phyloP scores from a whole-genome alignment of 352 stramenopile genomes.

The Globisporangium heterothallicum region DNA sequence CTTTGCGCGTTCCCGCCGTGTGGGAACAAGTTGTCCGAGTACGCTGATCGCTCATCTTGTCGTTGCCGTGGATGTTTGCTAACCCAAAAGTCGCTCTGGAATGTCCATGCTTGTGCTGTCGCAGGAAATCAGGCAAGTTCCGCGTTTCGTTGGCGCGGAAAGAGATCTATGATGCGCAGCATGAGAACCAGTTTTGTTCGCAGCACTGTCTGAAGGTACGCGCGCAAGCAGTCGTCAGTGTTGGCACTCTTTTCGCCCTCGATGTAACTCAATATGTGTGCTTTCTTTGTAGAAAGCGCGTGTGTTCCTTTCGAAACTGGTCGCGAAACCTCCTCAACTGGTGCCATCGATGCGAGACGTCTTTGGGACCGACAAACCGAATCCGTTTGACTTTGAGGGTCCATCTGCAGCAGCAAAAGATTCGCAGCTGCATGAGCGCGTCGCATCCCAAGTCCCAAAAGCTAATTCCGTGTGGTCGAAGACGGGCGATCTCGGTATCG shows the following conservation, averaged over 20 bases:
- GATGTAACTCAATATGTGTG: no score
- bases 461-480: slow-evolving; percentile 71
- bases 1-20: slow-evolving; percentile 76
- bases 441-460: slow-evolving; percentile 19
- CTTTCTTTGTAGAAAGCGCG: slow-evolving; percentile 54
- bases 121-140: slow-evolving; percentile 58
- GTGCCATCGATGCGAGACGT: slow-evolving; percentile 71
- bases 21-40: slow-evolving; percentile 44
- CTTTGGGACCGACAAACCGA: slow-evolving; percentile 74
- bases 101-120: not conserved
- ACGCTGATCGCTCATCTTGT: not conserved
- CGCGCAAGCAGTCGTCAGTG: no score
- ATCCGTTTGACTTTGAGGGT: slow-evolving; percentile 58
- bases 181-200: slow-evolving; percentile 82
- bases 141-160: slow-evolving; percentile 66
- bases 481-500: slow-evolving; percentile 56
- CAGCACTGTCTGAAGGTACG: slow-evolving; percentile 58
- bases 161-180: slow-evolving; percentile 76
- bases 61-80: slow-evolving; percentile 5
- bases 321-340: slow-evolving; percentile 76
- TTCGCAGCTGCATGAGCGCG: not conserved
- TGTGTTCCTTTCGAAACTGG: slow-evolving; percentile 52
- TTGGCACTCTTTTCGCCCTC: no score
- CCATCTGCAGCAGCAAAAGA: slow-evolving; percentile 1
- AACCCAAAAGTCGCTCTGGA: not conserved